These are phyloP conservation scores for Sclerotinia sclerotiorum DNA, from an alignment of 2,329 filamentous ascomycete genomes.

Conservation along the genomic window DNA sequence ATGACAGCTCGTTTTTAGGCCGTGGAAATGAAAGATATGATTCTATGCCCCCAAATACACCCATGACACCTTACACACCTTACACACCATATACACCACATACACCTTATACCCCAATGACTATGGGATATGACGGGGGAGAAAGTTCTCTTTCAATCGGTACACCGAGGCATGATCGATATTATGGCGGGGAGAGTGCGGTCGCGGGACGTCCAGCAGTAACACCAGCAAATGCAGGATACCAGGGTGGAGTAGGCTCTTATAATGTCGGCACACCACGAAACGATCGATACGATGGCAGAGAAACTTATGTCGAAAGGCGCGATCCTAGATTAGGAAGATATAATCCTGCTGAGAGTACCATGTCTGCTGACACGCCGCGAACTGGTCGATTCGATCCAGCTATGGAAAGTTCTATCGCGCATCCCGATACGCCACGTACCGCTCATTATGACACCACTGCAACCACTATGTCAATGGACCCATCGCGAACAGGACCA, in stretches of 20 bases:
- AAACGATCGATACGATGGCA: conserved; percentile 5
- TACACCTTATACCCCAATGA: conserved; percentile 14
- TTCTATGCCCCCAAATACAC: conserved; percentile 23
- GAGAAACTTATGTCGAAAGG: conserved; percentile 11
- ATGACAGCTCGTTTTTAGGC: not conserved
- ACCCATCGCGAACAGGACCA: conserved; percentile 21
- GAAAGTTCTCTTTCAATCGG: conserved; percentile 17
- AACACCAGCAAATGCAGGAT: conserved; percentile 9
- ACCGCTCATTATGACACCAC: conserved; percentile 37
- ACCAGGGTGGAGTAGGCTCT: conserved; percentile 16
- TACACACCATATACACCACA: not conserved
- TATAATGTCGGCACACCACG: conserved; percentile 4
- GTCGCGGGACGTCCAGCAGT: conserved; percentile 7
- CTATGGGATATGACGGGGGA: conserved; percentile 18
- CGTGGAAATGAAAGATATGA: conserved; percentile 9
- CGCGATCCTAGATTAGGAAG: conserved; percentile 14
- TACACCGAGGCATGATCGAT: conserved; percentile 14
- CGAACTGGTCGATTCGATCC: conserved; percentile 20
- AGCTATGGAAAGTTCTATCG: conserved; percentile 18
- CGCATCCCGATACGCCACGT: conserved; percentile 18
- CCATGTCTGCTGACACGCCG: conserved; percentile 12
- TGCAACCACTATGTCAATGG: conserved; percentile 25
- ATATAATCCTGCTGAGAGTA: conserved; percentile 19
- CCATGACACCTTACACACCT: conserved; percentile 20
- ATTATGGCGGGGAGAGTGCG: conserved; percentile 1